phyloP scores from a whole-genome alignment of 805 yeast genomes.

The Ogataea glucozyma region DNA sequence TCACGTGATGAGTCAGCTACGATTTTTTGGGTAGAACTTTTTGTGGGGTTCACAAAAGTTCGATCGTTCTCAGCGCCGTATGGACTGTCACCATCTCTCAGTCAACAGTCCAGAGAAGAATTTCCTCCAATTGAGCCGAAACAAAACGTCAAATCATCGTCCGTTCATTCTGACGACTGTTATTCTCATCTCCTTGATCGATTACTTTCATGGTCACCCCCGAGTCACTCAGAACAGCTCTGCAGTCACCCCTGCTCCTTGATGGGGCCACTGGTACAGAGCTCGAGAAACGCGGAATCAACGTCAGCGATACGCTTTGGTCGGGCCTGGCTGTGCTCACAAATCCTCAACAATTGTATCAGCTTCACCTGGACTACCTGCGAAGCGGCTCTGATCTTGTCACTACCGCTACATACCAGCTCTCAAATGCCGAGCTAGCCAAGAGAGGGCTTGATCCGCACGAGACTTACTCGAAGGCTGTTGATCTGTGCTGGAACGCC shows the following conservation, averaged over 20 bases:
- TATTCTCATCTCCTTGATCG: neutral
- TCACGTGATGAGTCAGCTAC: no score
- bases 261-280: slow-evolving; percentile 74
- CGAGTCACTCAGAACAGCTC: neutral
- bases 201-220: neutral
- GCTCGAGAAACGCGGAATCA: slow-evolving; percentile 49
- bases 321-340: slow-evolving; percentile 53
- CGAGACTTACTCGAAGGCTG: slow-evolving; percentile 24
- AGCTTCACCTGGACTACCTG: slow-evolving; percentile 53
- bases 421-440: slow-evolving; percentile 44
- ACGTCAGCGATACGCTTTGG: slow-evolving; percentile 56
- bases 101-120: no score
- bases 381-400: slow-evolving; percentile 55
- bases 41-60: no score
- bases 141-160: no score
- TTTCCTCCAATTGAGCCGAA: no score
- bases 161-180: neutral
- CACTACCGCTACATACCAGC: slow-evolving; percentile 63
- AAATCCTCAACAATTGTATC: slow-evolving; percentile 44
- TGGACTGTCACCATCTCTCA: no score
- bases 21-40: no score
- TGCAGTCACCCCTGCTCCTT: slow-evolving; percentile 22
- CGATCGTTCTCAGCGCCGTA: no score
- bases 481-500: slow-evolving; percentile 29
- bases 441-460: slow-evolving; percentile 26